phyloP scores from a whole-genome alignment of 257 asterid species.

The Gentiana straminea region DNA sequence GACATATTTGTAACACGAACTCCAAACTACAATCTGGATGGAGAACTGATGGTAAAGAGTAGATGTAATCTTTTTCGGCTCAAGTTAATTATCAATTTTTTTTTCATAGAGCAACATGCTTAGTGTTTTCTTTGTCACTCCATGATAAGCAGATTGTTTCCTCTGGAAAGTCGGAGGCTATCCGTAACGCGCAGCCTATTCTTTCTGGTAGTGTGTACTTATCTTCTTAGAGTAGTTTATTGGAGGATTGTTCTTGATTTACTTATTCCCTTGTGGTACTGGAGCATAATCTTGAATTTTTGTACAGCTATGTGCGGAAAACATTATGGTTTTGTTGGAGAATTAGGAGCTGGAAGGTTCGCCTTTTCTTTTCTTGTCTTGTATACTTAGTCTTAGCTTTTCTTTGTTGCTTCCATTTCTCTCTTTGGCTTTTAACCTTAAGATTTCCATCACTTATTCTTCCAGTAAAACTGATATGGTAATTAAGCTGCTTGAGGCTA shows the following conservation, averaged over 20 bases:
- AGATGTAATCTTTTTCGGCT: conserved; percentile 1
- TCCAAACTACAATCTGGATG: conserved; percentile 44
- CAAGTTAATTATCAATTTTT: conserved; percentile 8
- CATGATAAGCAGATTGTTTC: conserved; percentile 52
- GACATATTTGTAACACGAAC: conserved; percentile 58
- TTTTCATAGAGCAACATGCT: conserved; percentile 11
- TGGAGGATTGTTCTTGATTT: conserved; percentile 10
- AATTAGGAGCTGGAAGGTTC: conserved; percentile 86
- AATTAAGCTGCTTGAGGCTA: conserved; percentile 92
- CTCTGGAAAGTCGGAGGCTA: conserved; percentile 65
- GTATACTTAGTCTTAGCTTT: neutral
- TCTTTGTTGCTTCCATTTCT: neutral
- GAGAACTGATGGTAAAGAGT: conserved; percentile 52
- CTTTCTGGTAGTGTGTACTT: conserved; percentile 56
- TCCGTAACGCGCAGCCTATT: conserved; percentile 52
- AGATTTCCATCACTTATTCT: conserved; percentile 9
- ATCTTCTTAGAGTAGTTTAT: conserved; percentile 10
- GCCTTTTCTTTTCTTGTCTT: conserved; percentile 19
- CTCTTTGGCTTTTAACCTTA: neutral
- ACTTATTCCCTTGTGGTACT: neutral
- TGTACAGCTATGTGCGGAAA: conserved; percentile 76
- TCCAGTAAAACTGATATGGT: conserved; percentile 84
- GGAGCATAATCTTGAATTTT: conserved; percentile 3
- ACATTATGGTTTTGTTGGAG: conserved; percentile 55
- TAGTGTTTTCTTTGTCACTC: conserved; percentile 16